phyloP scores from a whole-genome alignment of 495 filamentous ascomycete genomes.

The Penicillium maclennaniae region DNA sequence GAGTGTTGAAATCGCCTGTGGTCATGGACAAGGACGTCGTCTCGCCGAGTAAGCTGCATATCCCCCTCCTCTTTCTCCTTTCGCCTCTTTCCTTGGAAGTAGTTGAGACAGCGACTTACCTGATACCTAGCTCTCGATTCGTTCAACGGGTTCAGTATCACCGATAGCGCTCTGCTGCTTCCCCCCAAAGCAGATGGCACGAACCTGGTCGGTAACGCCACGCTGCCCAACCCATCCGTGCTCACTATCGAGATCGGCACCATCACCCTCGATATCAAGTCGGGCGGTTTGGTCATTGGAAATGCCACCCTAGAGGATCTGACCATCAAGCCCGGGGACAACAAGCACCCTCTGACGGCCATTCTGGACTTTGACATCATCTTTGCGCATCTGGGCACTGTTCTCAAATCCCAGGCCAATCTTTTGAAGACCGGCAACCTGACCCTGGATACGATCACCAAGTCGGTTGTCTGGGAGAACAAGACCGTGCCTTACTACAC shows the following conservation, averaged over 20 bases:
- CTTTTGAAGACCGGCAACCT: slow-evolving; percentile 32
- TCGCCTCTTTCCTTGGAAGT: background rate
- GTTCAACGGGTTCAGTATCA: slow-evolving; percentile 30
- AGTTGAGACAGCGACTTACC: slow-evolving; percentile 4
- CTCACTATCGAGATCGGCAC: slow-evolving; percentile 38
- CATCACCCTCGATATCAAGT: slow-evolving; percentile 32
- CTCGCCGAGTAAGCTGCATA: slow-evolving; percentile 31
- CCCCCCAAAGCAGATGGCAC: slow-evolving; percentile 24
- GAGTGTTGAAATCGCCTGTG: slow-evolving; percentile 31
- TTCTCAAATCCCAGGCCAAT: slow-evolving; percentile 28
- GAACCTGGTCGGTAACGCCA: slow-evolving; percentile 36
- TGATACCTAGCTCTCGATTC: slow-evolving; percentile 21
- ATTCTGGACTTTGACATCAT: slow-evolving; percentile 31
- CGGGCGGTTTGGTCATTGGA: slow-evolving; percentile 44
- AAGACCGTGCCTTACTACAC: slow-evolving; percentile 40
- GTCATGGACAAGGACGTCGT: slow-evolving; percentile 36
- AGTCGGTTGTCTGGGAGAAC: slow-evolving; percentile 32
- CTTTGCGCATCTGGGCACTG: slow-evolving; percentile 24
- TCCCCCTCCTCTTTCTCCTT: background rate
- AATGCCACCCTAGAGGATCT: slow-evolving; percentile 55
- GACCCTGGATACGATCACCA: slow-evolving; percentile 28
- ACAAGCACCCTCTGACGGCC: slow-evolving; percentile 48
- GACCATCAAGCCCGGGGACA: slow-evolving; percentile 55
- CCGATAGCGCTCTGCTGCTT: slow-evolving; percentile 19
- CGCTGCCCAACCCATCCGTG: slow-evolving; percentile 37